These are phyloP conservation scores for Chaetomium sp. DNA, from an alignment of 2,329 filamentous ascomycete genomes.

Conservation along the genomic window DNA sequence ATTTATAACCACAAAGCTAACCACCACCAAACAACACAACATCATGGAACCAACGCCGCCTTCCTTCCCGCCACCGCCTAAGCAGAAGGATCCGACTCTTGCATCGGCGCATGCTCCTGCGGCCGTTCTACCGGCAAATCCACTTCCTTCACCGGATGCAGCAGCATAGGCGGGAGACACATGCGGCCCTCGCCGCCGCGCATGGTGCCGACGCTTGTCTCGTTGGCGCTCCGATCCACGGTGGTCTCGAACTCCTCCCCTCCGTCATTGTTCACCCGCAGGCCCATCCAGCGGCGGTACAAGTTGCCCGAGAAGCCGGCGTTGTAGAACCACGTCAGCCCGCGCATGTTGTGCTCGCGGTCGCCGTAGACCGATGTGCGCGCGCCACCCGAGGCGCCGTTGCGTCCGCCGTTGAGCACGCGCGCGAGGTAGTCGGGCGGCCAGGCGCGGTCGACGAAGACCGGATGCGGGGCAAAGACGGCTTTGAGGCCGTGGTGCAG, in stretches of 20 bases:
- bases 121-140: conserved; percentile 56
- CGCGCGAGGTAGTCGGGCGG: conserved; percentile 69
- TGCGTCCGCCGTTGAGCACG: conserved; percentile 72
- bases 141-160: conserved; percentile 82
- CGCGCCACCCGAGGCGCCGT: conserved; percentile 68
- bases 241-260: conserved; percentile 69
- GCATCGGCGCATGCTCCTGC: conserved; percentile 40
- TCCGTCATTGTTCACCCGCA: conserved; percentile 70
- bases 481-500: conserved; percentile 91
- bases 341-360: conserved; percentile 80
- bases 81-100: conserved; percentile 46
- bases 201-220: conserved; percentile 44
- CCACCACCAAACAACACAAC: background rate
- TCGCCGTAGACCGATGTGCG: conserved; percentile 71
- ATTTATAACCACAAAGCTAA: conserved; percentile 2
- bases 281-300: conserved; percentile 80
- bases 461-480: conserved; percentile 81
- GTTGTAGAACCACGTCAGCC: conserved; percentile 89
- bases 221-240: conserved; percentile 46
- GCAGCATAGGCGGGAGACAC: conserved; percentile 82
- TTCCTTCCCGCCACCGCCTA: conserved; percentile 22
- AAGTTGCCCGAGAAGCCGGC: conserved; percentile 73
- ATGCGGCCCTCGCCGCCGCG: conserved; percentile 71
- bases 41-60: background rate
- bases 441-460: conserved; percentile 85